Evolutionary conservation across 805 yeast species (phyloP), one percentile per base, ranked within the genome.

Genomic region (Kazachstania kunashirensis): DNA sequence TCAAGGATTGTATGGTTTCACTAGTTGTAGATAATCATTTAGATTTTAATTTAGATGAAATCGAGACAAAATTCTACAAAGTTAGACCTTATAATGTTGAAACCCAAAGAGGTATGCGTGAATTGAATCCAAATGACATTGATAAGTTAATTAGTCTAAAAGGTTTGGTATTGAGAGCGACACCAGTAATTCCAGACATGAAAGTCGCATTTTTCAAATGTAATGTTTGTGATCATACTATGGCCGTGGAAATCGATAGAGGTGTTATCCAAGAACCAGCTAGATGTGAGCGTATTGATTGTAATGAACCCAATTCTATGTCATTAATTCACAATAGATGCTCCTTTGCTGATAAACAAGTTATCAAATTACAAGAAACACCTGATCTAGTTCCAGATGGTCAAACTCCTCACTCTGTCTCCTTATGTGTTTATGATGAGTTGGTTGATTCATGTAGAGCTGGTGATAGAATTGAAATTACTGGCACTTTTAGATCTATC

Each of bases 351-450:
- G 96, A 92, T 61, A 92, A 89, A 55, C 99, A 92, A 62, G 89
- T 92, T 20, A 77, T 92, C 47, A 84, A 84, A 52, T 65, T 92
- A 29, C 98, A 92, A 62, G 98, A 92, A 61, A 86, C 95, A 0
- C 96, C 96, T 0, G 98, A 92, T 59, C 70, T 77, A 43, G 95
- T 89, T 12, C 98, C 98, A 4, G 97, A 84, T 62, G 98, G 98
- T 13, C 98, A 92, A 62, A 92, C 98, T 2, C 98, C 98, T 2
- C 98, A 92, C 60, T 80, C 96, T 11, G 84, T 92, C 33, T 84
- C 95, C 6, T 65, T 92, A 20, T 85, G 96, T 65, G 94, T 84
- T 1, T 92, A 89, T 55, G 98, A 92, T 60, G 97, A 92, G 57
- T 68, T 92, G 43, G 98, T 92, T 1, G 98, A 92, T 59, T 71